Evolutionary conservation across 2,329 filamentous ascomycete genomes (phyloP).

Genomic region (Neonectria magnoliae): DNA sequence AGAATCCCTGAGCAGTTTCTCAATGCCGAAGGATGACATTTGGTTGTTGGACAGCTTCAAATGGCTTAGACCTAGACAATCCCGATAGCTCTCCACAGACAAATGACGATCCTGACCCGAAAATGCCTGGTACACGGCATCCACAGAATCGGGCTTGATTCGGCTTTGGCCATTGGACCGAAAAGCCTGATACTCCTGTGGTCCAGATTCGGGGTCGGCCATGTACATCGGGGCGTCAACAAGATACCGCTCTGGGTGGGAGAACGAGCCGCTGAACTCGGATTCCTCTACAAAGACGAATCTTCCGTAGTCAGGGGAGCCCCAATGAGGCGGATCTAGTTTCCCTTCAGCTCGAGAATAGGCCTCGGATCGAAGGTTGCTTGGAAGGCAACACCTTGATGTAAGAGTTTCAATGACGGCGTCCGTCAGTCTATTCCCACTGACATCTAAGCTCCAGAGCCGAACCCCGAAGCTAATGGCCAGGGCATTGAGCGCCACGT

Average conservation of each 20-base stretch:
- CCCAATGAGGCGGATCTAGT: slow-evolving; percentile 44
- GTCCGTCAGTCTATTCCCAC: slow-evolving; percentile 63
- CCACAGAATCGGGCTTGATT: slow-evolving; percentile 42
- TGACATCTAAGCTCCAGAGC: slow-evolving; percentile 68
- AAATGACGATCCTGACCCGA: slow-evolving; percentile 37
- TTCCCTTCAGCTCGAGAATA: slow-evolving; percentile 59
- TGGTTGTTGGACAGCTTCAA: slow-evolving; percentile 62
- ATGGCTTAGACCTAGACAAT: slow-evolving; percentile 58
- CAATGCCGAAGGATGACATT: slow-evolving; percentile 56
- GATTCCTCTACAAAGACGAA: slow-evolving; percentile 62
- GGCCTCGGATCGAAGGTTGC: slow-evolving; percentile 48
- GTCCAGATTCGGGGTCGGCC: slow-evolving; percentile 27
- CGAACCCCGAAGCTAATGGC: slow-evolving; percentile 48
- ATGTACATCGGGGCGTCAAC: slow-evolving; percentile 57
- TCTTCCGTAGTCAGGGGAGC: slow-evolving; percentile 50
- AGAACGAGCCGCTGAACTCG: slow-evolving; percentile 54
- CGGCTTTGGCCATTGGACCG: slow-evolving; percentile 46
- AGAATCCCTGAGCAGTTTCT: slow-evolving; percentile 54
- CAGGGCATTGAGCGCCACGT: slow-evolving; percentile 46
- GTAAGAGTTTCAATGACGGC: slow-evolving; percentile 46
- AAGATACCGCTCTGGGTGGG: slow-evolving; percentile 58
- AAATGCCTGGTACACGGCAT: slow-evolving; percentile 39
- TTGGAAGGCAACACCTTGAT: slow-evolving; percentile 45
- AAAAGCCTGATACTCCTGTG: slow-evolving; percentile 37
- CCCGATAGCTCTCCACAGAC: slow-evolving; percentile 32